Conservation (phyloP, 345 rosid species). For the Punica granatum region DNA sequence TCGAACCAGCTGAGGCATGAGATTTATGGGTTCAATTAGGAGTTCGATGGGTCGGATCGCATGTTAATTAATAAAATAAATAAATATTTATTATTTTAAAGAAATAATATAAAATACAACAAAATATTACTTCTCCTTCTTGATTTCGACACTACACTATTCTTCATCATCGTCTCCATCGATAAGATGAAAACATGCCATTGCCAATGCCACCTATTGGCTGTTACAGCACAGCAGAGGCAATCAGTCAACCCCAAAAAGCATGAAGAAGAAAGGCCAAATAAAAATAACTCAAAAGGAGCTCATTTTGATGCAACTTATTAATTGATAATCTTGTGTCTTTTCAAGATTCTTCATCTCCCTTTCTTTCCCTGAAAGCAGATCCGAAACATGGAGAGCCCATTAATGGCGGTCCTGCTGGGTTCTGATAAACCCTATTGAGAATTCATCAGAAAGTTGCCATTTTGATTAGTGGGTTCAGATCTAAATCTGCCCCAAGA, state of each 20-base stretch:
- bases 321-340: not conserved
- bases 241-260: not conserved
- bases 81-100: too few relatives aligned
- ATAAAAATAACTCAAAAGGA: not conserved
- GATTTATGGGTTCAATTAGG: too few relatives aligned
- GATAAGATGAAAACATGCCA: constrained; percentile 1
- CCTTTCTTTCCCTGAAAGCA: not conserved
- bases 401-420: not conserved
- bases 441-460: not conserved
- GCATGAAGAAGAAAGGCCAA: not conserved
- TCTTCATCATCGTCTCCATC: too few relatives aligned
- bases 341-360: not conserved
- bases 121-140: too few relatives aligned
- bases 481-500: not conserved
- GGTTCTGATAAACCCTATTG: not conserved
- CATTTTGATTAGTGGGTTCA: not conserved
- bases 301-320: too few relatives aligned
- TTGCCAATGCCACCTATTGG: not conserved
- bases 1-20: too few relatives aligned
- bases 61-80: too few relatives aligned
- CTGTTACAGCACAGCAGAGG: not conserved
- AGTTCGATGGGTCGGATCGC: too few relatives aligned
- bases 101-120: too few relatives aligned
- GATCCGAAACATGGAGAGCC: not conserved
- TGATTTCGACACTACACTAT: too few relatives aligned